These are phyloP conservation scores for Pseudonitzschia multiseries DNA, from an alignment of 108 stramenopile genomes.

Conservation along the genomic window DNA sequence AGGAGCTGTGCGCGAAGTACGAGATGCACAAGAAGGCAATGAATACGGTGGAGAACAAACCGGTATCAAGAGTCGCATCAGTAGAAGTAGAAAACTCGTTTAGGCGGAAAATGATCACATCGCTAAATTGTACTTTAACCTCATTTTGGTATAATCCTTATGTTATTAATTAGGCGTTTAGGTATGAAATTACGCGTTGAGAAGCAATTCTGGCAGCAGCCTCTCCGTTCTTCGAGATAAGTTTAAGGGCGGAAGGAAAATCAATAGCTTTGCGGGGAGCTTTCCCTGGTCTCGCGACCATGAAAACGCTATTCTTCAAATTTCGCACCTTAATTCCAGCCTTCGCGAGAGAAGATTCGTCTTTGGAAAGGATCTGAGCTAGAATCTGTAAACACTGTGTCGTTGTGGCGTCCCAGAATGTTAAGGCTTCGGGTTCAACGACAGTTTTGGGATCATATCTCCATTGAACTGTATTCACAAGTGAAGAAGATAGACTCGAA, in stretches of 20 bases:
- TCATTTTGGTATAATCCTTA: background rate
- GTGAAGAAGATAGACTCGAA: conserved; percentile 16
- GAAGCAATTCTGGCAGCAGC: conserved; percentile 20
- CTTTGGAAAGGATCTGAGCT: conserved; percentile 30
- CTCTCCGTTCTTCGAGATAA: conserved; percentile 14
- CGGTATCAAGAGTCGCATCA: conserved; percentile 87
- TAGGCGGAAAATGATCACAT: background rate
- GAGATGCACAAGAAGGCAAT: conserved; percentile 74
- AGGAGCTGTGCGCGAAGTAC: conserved; percentile 92
- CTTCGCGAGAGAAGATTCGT: conserved; percentile 5
- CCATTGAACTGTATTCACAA: conserved; percentile 47
- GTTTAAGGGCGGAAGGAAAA: conserved; percentile 33
- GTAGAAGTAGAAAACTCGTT: conserved; percentile 79
- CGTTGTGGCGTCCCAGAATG: conserved; percentile 61
- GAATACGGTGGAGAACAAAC: conserved; percentile 89
- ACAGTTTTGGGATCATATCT: conserved; percentile 49
- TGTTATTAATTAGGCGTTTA: conserved; percentile 1
- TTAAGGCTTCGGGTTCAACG: conserved; percentile 26
- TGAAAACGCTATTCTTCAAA: conserved; percentile 40
- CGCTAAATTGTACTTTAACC: background rate
- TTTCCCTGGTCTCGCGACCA: conserved; percentile 58
- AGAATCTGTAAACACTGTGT: conserved; percentile 56
- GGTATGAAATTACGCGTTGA: conserved; percentile 13
- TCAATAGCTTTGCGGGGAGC: conserved; percentile 56
- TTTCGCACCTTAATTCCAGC: conserved; percentile 17